A percentile compares a stretch with the other conserved stretches of the same genome.
Conservation (phyloP, 169 alveolate genomes). For the Eimeria tenella region DNA sequence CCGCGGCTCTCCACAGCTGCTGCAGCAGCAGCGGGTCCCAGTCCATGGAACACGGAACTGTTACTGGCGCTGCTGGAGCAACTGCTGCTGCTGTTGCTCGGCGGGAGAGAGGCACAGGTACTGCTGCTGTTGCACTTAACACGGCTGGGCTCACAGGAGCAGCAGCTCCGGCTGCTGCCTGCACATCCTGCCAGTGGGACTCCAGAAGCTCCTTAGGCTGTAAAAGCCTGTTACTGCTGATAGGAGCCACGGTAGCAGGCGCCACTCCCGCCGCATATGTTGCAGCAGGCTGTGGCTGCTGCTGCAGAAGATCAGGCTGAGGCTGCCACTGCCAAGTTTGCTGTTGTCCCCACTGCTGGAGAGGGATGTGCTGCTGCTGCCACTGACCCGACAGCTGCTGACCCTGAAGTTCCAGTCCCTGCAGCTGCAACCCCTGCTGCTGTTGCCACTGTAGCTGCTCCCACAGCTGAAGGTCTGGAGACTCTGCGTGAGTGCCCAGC, state of each 20-base stretch:
- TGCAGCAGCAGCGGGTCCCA: constrained; percentile 46
- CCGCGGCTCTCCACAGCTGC: constrained; percentile 9
- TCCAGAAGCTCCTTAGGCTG: background rate
- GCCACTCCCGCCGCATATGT: background rate
- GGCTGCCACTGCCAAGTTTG: background rate
- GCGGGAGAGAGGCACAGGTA: background rate
- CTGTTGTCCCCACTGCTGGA: background rate
- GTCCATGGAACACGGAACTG: background rate
- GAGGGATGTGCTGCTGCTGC: constrained; percentile 3
- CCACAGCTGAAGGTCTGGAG: background rate
- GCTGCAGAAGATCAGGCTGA: background rate
- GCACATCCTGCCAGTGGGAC: constrained; percentile 1
- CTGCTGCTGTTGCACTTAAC: background rate
- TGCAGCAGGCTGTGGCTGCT: background rate
- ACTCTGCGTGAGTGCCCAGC: background rate
- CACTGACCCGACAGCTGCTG: constrained; percentile 8
- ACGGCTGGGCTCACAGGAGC: background rate
- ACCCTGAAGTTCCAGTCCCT: background rate
- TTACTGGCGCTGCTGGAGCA: constrained; percentile 1
- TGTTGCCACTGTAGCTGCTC: constrained; percentile 1
- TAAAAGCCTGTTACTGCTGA: background rate
- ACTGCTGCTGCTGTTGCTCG: constrained; percentile 26
- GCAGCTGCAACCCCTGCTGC: background rate
- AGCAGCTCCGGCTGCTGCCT: background rate
- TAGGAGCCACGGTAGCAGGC: constrained; percentile 19